Evolutionary conservation across 2,329 filamentous ascomycete genomes (phyloP).

Genomic region (Colletotrichum graminicola): DNA sequence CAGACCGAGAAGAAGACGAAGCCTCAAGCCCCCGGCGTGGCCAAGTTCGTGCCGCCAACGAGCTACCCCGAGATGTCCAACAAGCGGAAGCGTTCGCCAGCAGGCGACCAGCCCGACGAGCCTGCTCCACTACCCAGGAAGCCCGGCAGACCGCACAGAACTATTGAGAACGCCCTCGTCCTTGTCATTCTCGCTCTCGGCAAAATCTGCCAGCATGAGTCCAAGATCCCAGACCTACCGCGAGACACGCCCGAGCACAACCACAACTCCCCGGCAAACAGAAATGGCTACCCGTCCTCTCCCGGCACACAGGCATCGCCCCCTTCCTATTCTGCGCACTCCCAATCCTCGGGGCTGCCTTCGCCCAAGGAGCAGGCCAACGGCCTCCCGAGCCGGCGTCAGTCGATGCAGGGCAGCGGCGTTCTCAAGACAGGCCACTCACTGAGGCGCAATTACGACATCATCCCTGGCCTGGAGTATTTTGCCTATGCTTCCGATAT

Average conservation of each 20-base stretch:
- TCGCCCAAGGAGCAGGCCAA: slow-evolving; percentile 67
- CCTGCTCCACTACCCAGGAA: slow-evolving; percentile 46
- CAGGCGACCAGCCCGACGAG: slow-evolving; percentile 39
- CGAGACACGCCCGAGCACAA: slow-evolving; percentile 52
- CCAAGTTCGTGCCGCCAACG: slow-evolving; percentile 48
- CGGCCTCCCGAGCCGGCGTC: slow-evolving; percentile 58
- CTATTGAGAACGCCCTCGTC: slow-evolving; percentile 84
- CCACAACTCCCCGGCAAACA: slow-evolving; percentile 51
- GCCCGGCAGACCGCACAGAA: slow-evolving; percentile 68
- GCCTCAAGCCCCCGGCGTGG: slow-evolving; percentile 42
- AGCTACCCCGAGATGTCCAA: slow-evolving; percentile 16
- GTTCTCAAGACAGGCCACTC: slow-evolving; percentile 39
- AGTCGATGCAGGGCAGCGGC: slow-evolving; percentile 61
- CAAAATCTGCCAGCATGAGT: slow-evolving; percentile 76
- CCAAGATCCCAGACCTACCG: slow-evolving; percentile 66
- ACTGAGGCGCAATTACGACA: slow-evolving; percentile 76
- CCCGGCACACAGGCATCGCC: slow-evolving; percentile 66
- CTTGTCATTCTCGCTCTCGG: slow-evolving; percentile 88
- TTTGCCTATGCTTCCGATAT: slow-evolving; percentile 90
- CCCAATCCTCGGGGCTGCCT: slow-evolving; percentile 63
- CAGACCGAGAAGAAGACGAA: slow-evolving; percentile 23
- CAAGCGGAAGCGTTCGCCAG: slow-evolving; percentile 70
- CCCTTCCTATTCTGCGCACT: slow-evolving; percentile 57
- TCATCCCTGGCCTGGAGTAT: slow-evolving; percentile 90
- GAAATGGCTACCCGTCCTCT: slow-evolving; percentile 65